Evolutionary conservation across 805 yeast genomes (phyloP), one percentile per base, ranked within the genome.

Genomic region (Sugiyamaella mastotermitis): DNA sequence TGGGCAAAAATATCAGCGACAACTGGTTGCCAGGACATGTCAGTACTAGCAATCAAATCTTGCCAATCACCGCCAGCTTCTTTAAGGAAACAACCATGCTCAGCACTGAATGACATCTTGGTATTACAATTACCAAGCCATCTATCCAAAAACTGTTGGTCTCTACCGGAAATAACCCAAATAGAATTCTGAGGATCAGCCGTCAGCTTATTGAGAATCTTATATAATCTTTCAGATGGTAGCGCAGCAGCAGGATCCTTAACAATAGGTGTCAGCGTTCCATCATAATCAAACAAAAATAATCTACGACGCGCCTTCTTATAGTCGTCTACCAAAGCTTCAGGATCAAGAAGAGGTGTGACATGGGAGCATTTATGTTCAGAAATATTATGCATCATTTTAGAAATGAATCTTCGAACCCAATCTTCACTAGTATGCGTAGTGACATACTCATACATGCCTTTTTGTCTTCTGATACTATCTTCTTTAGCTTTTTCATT

Each of bases 241-340:
- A 92, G 83, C 0, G 98, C 98, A 0, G 97, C 97, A n/a, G 90
- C 86, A 1, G 99, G 99, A 51, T 92, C 97, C 27, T 78, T 74
- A 3, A 92, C 98, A 55, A 92, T 92, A 10, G 97, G 97, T 0
- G 98, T 86, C 49, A 92, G 68, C 1, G 99, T 92, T 20, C 99
- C 99, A 58, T 92, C 99, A 58, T 92, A 92, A 62, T 92, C 99
- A 62, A 92, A 88, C 51, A 92, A 60, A 51, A 92, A 86, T 42
- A 92, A 62, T 45, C 97, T 72, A 50, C 82, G 72, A 23, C 73
- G 45, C 0, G 96, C 76, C 16, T 58, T 48, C 33, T 71, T 58
- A 58, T 85, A 92, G 41, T 72, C 71, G 16, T 72, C 66, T 40
- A 75, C 62, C 43, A 90, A 58, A 27, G 71, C 55, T 3, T 86